These are phyloP conservation scores for Cylindrotheca fusiformis DNA, from an alignment of 108 stramenopile species.

Conservation along the genomic window DNA sequence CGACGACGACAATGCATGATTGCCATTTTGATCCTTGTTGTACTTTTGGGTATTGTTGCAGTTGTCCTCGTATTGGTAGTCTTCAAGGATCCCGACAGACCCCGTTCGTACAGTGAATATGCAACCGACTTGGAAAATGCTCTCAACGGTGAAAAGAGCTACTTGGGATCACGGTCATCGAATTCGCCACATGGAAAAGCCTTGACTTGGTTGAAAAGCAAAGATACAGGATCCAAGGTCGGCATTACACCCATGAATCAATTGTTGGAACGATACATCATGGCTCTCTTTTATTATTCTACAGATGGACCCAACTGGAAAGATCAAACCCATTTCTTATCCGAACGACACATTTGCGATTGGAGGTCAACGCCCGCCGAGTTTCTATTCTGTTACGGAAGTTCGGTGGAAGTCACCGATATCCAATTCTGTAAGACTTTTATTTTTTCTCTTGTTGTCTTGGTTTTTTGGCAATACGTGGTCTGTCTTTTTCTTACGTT, in stretches of 20 bases:
- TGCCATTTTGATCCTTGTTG: not conserved
- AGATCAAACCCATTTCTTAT: conserved; percentile 3
- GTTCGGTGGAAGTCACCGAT: not conserved
- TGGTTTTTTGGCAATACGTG: no score
- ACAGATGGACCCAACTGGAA: conserved; percentile 16
- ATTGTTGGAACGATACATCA: conserved; percentile 9
- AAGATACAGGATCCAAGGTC: not conserved
- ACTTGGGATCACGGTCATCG: not conserved
- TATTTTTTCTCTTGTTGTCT: no score
- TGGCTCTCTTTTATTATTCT: conserved; percentile 16
- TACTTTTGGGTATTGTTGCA: not conserved
- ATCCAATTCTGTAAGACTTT: not conserved
- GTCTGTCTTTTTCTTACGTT: no score
- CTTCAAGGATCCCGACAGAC: not conserved
- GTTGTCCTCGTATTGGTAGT: not conserved
- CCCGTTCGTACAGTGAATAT: not conserved
- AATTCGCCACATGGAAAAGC: not conserved
- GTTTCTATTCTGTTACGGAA: not conserved
- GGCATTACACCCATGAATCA: not conserved
- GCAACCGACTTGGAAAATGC: not conserved
- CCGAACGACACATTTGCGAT: not conserved
- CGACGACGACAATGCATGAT: not conserved
- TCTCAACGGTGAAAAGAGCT: not conserved
- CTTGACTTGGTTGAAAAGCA: not conserved
- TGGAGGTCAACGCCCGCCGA: not conserved